phyloP scores from a whole-genome alignment of 2,329 filamentous ascomycete species.

The Penicillium fuscoglaucum region DNA sequence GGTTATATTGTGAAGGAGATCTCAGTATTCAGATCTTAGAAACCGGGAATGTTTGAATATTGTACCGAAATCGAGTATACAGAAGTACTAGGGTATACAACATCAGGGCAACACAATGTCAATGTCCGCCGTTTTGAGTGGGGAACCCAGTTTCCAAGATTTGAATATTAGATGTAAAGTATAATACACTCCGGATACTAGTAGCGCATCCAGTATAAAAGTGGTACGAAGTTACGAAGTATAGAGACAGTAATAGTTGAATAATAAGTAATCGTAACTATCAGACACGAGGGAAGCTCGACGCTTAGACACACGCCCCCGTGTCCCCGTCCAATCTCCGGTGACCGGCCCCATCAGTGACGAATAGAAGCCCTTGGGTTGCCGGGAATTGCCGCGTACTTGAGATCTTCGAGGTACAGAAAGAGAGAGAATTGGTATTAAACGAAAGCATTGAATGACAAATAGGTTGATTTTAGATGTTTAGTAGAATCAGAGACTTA shows the following conservation, averaged over 20 bases:
- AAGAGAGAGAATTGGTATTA: background rate
- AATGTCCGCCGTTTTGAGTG: background rate
- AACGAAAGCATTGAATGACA: background rate
- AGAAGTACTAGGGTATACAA: background rate
- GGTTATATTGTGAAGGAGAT: background rate
- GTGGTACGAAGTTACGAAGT: background rate
- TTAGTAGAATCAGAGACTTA: background rate
- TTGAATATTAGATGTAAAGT: background rate
- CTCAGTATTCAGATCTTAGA: background rate
- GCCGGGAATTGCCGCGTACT: constrained; percentile 26
- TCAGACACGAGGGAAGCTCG: constrained; percentile 17
- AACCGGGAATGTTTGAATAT: background rate
- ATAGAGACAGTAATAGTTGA: background rate
- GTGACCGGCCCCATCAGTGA: constrained; percentile 19
- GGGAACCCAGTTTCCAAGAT: background rate
- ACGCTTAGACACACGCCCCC: constrained; percentile 12
- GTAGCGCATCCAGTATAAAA: background rate
- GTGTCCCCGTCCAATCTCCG: constrained; percentile 22
- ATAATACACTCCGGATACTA: background rate
- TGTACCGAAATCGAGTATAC: background rate
- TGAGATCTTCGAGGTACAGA: constrained; percentile 1
- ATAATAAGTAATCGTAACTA: constrained; percentile 9
- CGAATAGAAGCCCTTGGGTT: constrained; percentile 14
- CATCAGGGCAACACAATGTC: background rate
- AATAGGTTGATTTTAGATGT: background rate